Base-by-base conservation (phyloP, 2,329 filamentous ascomycete genomes). In the Pyrenophora graminea region DNA sequence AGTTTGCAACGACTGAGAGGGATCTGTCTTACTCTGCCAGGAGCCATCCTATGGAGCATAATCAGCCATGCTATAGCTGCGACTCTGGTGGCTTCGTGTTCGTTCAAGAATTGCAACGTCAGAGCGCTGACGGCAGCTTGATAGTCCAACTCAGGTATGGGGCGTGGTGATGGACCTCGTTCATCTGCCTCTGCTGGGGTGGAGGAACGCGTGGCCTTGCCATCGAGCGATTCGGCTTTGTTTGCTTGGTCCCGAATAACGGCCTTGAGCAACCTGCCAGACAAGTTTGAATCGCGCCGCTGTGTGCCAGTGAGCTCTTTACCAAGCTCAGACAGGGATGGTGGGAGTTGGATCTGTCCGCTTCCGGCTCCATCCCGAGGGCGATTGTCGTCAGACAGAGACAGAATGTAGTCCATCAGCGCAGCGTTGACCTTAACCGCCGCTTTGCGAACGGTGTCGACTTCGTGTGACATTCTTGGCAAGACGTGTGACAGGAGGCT, bases 11-110 rank as follows among this genome's bases (percentile, higher is more conserved):
- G 1, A 12, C 18, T 23, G 17, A 33, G 13, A n/a, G 5, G 17
- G 12, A 4, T 13, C 6, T 9, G 15, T 30, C 61, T 62, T 56
- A 96, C 90, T 71, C 96, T 97, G 45, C 88, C 84, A 0, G 94
- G 94, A 3, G 94, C 93, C 77, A 97, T 97, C 58, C 90, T 85
- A 71, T 99, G 94, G 34, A 99, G 81, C 93, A 97, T 97, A 51
- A 97, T 94, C 49, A 99, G 82, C 94, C 94, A 99, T 5, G 90
- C 93, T 54, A 99, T 79, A 13, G 94, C 92, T 32, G 92, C 93
- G 23, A 97, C 92, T 54, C 94, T 85, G 2, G 94, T 99, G 23
- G 90, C 91, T 77, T 99, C 95, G 68, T 97, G 91, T 64, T 99
- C 93, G 67, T 99, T 97, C 45, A 99, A 78, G 66, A 99, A 97